phyloP scores from a whole-genome alignment of 345 rosid genomes.

The Bretschneidera sinensis region DNA sequence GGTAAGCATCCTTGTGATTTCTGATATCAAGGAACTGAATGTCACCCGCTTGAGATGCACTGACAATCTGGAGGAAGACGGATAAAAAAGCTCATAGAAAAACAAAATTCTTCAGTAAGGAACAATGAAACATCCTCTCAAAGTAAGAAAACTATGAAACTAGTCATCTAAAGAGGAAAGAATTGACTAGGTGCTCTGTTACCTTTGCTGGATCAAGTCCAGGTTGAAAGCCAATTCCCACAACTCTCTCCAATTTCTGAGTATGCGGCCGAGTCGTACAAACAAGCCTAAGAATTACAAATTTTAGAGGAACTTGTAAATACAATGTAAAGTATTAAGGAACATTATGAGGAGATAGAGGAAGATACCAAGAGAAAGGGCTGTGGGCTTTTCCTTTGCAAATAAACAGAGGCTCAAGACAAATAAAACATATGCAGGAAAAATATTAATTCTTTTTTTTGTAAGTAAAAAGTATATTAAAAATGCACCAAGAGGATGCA shows the following conservation, averaged over 20 bases:
- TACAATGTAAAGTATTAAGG: no score
- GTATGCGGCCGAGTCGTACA: constrained; percentile 63
- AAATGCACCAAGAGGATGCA: no score
- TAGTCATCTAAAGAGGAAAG: not conserved
- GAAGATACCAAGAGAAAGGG: not conserved
- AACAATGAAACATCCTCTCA: not conserved
- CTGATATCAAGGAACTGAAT: constrained; percentile 86
- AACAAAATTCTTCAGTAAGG: not conserved
- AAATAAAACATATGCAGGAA: no score
- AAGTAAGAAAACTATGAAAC: not conserved
- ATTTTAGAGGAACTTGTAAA: constrained; percentile 1
- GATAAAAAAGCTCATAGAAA: constrained; percentile 13
- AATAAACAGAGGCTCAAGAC: not conserved
- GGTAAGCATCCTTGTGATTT: constrained; percentile 51
- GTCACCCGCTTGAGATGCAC: constrained; percentile 98
- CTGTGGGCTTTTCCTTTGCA: not conserved
- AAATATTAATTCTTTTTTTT: no score
- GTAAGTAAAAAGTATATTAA: no score
- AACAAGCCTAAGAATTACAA: constrained; percentile 57
- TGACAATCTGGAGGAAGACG: constrained; percentile 56
- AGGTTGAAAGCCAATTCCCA: constrained; percentile 93
- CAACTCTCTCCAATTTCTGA: constrained; percentile 69
- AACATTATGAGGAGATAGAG: not conserved
- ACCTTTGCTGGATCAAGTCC: constrained; percentile 95
- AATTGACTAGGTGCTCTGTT: not conserved